Evolutionary conservation across 768 basidiomycete species (phyloP), one percentile per base, ranked within the genome.

Genomic region (Tylopilus plumbeoviolaceoides): DNA sequence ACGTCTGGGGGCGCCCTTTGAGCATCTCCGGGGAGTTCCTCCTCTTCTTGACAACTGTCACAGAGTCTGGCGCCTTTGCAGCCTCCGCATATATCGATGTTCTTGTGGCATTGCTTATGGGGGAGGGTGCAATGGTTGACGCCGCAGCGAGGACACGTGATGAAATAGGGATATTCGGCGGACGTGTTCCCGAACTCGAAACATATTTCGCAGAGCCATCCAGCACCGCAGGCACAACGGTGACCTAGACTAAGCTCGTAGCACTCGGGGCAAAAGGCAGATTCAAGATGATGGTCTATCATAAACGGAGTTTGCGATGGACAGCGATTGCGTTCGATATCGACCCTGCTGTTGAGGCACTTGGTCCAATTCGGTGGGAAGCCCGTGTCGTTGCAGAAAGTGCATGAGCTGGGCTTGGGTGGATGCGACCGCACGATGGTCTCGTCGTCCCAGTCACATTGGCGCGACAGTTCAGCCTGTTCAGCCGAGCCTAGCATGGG

Each of bases 141-240:
- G 15, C 47, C 50, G n/a, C 60, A 60, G 8, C 62, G 48, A 28
- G 62, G 56, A n/a, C 59, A 63, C 25, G 48, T 38, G 25, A 61
- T 23, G 15, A 53, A 11, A 8, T 7, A 7, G 36, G 51, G 59
- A 36, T 40, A 31, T 2, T 1, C 5, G 15, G 1, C 2, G 3
- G 33, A 6, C 21, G 42, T 46, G 11, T 55, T 53, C 28, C 27
- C n/a, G 21, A 41, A 8, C 39, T 1, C 50, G 1, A 40, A 15
- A 25, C 54, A 63, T 2, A 8, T 21, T 5, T 31, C 20, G 33
- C 59, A 64, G 23, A 59, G 7, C 59, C 57, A 62, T 5, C 0
- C 0, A 9, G 0, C 0, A 1, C 0, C n/a, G 20, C 59, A 61
- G 3, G 31, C 52, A 8, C 63, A 56, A 20, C 4, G 4, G 14